Base-by-base conservation (phyloP, 441 rosid genomes). In the Gossypium davidsonii region DNA sequence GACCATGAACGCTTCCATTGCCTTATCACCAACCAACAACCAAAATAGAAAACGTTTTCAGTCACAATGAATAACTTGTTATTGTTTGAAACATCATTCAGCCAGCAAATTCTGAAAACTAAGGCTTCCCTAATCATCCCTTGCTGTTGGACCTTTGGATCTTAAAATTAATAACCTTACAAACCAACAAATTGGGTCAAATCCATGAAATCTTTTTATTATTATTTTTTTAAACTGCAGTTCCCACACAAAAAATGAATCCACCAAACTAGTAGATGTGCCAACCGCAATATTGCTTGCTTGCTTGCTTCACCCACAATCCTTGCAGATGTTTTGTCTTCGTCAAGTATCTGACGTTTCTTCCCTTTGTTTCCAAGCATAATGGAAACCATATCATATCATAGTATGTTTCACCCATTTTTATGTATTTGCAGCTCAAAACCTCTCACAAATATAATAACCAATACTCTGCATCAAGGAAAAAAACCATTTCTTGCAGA, bases 351-450 rank as follows among this genome's bases (percentile, higher is more conserved):
- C 76, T 79, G 18, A 44, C 48, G 42, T 80, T 55, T 64, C 83
- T 87, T 92, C 68, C 74, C 97, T 93, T 91, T 78, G 75, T 82
- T 34, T 85, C 90, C 72, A 90, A 83, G 97, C 90, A 91, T 87
- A 58, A 75, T 58, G 65, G 65, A 62, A 71, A 65, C 31, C 21
- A 21, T 56, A 56, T 23, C 64, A 5, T n/a, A 17, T 55, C 58
- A 62, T 46, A 28, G 31, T 55, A 48, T 39, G 66, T 66, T 64
- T n/a, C 74, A 46, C 57, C 42, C 14, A 3, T 18, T 67, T 21
- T 42, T 52, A 58, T 51, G 63, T 39, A 52, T 17, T 15, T 52
- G 59, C 62, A 28, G 37, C 73, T 67, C 39, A 55, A 71, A 63
- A n/a, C 11, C 70, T 26, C 73, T 76, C 31, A 28, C 70, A 59